Evolutionary conservation across 1,284 basidiomycete genomes (phyloP).

Genomic region (Fomitiporia mediterranea): DNA sequence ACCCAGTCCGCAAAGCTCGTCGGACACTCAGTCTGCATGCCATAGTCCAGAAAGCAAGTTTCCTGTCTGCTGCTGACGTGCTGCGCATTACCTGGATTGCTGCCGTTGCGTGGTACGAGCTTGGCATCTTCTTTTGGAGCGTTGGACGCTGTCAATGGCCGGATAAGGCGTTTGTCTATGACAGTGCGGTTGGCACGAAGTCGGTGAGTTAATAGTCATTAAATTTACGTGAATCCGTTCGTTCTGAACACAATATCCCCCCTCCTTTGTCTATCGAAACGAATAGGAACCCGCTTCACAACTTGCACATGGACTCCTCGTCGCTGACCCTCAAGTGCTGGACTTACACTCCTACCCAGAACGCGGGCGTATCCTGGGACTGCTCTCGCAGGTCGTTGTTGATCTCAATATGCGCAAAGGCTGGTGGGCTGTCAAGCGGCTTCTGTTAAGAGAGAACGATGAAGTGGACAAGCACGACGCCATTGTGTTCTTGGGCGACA

Average conservation of each 20-base stretch:
- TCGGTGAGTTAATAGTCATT: conserved; percentile 9
- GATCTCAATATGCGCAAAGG: conserved; percentile 71
- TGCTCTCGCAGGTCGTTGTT: conserved; percentile 48
- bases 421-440: conserved; percentile 55
- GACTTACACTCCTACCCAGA: conserved; percentile 44
- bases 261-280: not conserved
- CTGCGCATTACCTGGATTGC: conserved; percentile 57
- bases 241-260: not conserved
- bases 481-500: conserved; percentile 79
- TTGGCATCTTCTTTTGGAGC: conserved; percentile 49
- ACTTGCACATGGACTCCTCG: conserved; percentile 53
- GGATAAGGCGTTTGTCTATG: conserved; percentile 27
- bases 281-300: not conserved
- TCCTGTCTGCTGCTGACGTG: conserved; percentile 29
- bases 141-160: conserved; percentile 53
- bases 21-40: not conserved
- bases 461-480: conserved; percentile 34
- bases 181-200: not conserved
- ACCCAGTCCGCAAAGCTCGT: not conserved
- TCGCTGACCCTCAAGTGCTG: conserved; percentile 77
- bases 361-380: conserved; percentile 36
- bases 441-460: conserved; percentile 43
- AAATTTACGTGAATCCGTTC: conserved; percentile 1
- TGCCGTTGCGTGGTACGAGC: conserved; percentile 69
- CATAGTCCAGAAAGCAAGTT: not conserved